Evolutionary conservation across 495 filamentous ascomycete genomes (phyloP).

Genomic region (Parathielavia hyrcaniae): DNA sequence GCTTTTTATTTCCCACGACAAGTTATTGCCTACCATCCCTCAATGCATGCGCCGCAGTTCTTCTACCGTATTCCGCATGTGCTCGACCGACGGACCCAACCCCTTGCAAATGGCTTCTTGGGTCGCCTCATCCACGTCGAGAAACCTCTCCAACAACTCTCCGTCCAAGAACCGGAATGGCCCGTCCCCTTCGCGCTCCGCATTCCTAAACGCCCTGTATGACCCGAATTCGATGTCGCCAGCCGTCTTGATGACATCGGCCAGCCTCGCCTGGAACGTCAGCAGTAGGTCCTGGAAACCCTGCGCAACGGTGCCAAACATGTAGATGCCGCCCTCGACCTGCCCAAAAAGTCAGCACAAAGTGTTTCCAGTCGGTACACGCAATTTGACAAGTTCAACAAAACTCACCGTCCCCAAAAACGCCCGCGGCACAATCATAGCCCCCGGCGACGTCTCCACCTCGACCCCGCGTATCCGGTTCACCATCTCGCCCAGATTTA

Average conservation of each 20-base stretch:
- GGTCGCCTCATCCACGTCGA: constrained; percentile 56
- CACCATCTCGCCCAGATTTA: constrained; percentile 84
- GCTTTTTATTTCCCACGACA: not conserved
- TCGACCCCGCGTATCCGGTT: constrained; percentile 62
- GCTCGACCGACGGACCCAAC: constrained; percentile 60
- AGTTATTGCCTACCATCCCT: not conserved
- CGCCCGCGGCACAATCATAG: constrained; percentile 70
- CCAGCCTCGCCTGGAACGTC: constrained; percentile 66
- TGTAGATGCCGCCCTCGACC: constrained; percentile 88
- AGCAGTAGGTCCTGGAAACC: constrained; percentile 72
- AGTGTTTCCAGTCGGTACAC: not conserved
- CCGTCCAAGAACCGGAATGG: constrained; percentile 89
- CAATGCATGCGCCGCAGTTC: constrained; percentile 66
- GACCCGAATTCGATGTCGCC: constrained; percentile 67
- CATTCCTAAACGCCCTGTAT: constrained; percentile 72
- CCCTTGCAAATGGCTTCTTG: constrained; percentile 62
- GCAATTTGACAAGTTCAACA: constrained; percentile 22
- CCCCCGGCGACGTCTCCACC: constrained; percentile 53
- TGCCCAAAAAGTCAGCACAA: constrained; percentile 29
- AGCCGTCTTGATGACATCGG: constrained; percentile 53
- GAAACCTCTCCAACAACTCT: constrained; percentile 79
- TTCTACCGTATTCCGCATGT: constrained; percentile 65
- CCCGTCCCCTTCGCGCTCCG: constrained; percentile 61
- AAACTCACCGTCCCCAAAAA: constrained; percentile 79
- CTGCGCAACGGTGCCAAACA: constrained; percentile 70